Percentiles rank a stretch among this genome's conserved stretches.
These are phyloP conservation scores for Mycena kentingensis DNA, from an alignment of 768 basidiomycete species.

Conservation along the genomic window DNA sequence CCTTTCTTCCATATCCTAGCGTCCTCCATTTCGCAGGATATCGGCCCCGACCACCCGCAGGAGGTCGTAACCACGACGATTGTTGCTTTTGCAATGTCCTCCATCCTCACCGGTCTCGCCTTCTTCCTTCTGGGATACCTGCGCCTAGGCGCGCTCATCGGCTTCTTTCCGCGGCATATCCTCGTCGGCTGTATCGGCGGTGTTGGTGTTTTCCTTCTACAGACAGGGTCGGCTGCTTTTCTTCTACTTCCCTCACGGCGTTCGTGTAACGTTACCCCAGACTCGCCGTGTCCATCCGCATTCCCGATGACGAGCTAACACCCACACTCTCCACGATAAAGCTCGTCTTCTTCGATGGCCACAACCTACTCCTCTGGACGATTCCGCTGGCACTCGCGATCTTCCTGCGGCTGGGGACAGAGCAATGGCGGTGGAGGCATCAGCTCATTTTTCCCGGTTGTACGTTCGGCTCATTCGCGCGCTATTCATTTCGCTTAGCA, in stretches of 20 bases:
- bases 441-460: slow-evolving; percentile 91
- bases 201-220: slow-evolving; percentile 90
- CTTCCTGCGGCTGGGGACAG: slow-evolving; percentile 77
- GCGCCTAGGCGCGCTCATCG: slow-evolving; percentile 81
- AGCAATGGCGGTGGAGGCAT: slow-evolving; percentile 63
- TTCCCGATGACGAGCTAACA: slow-evolving; percentile 76
- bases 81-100: slow-evolving; percentile 83
- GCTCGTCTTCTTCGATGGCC: slow-evolving; percentile 63
- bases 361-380: slow-evolving; percentile 75
- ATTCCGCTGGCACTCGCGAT: slow-evolving; percentile 78
- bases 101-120: slow-evolving; percentile 81
- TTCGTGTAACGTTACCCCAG: slow-evolving; percentile 36
- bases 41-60: slow-evolving; percentile 67
- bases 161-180: slow-evolving; percentile 96
- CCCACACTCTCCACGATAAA: slow-evolving; percentile 66
- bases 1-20: slow-evolving; percentile 96
- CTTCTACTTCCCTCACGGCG: neutral
- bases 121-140: slow-evolving; percentile 88
- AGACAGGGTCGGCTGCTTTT: slow-evolving; percentile 67
- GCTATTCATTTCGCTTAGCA: neutral
- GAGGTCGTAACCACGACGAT: slow-evolving; percentile 92
- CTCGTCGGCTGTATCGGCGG: slow-evolving; percentile 98
- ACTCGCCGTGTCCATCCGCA: slow-evolving; percentile 80
- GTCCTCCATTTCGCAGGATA: slow-evolving; percentile 66
- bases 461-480: slow-evolving; percentile 38